A percentile compares a stretch with the other conserved stretches of the same genome.
Evolutionary conservation across 2,329 filamentous ascomycete species (phyloP).

Genomic region (Colletotrichum noveboracense): DNA sequence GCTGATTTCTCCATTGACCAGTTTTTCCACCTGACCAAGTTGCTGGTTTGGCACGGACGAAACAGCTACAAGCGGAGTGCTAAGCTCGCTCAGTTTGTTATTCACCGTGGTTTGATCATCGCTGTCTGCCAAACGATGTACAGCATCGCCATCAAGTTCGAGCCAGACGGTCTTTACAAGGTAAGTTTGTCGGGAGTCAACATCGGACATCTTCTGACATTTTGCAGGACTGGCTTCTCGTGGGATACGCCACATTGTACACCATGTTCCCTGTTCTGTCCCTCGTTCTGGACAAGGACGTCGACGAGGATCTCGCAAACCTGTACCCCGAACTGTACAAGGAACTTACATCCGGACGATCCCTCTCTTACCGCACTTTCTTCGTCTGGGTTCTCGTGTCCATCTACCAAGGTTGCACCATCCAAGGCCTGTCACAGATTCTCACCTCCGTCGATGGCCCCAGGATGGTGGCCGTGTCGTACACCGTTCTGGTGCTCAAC

Average conservation of each 20-base stretch:
- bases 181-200: slow-evolving; percentile 34
- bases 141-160: slow-evolving; percentile 89
- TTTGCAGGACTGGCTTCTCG: slow-evolving; percentile 84
- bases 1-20: slow-evolving; percentile 97
- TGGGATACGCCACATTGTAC: slow-evolving; percentile 95
- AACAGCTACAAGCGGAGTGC: slow-evolving; percentile 97
- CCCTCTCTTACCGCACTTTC: slow-evolving; percentile 90
- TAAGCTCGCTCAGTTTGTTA: slow-evolving; percentile 97
- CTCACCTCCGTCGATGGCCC: slow-evolving; percentile 78
- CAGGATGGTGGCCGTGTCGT: slow-evolving; percentile 87
- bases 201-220: slow-evolving; percentile 23
- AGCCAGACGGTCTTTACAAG: slow-evolving; percentile 92
- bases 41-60: slow-evolving; percentile 98
- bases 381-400: slow-evolving; percentile 96
- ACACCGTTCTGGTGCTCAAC: slow-evolving; percentile 90
- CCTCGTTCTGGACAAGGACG: slow-evolving; percentile 91
- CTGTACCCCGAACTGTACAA: slow-evolving; percentile 98
- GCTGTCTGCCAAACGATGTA: slow-evolving; percentile 97
- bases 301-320: slow-evolving; percentile 91
- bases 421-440: slow-evolving; percentile 92
- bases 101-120: slow-evolving; percentile 95
- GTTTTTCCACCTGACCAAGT: slow-evolving; percentile 92
- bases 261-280: slow-evolving; percentile 93
- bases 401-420: slow-evolving; percentile 93
- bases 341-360: slow-evolving; percentile 88